phyloP scores from a whole-genome alignment of 768 basidiomycete genomes.

The Russula ochroleuca region DNA sequence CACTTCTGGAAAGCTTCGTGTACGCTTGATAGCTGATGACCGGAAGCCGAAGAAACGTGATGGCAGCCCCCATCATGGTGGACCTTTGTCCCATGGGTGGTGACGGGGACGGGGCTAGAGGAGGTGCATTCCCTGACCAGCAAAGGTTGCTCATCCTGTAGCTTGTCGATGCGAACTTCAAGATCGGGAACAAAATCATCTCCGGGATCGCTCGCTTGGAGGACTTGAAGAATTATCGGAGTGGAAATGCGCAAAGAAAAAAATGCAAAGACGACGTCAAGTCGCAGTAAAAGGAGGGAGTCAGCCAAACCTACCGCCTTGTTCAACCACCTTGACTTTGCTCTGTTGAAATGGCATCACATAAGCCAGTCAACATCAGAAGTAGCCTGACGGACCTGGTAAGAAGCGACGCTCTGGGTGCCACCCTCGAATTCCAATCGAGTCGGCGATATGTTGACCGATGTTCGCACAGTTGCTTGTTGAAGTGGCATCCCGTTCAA shows the following conservation, averaged over 20 bases:
- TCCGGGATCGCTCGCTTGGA: conserved; percentile 26
- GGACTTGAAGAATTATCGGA: conserved; percentile 15
- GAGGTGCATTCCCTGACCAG: conserved; percentile 20
- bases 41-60: conserved; percentile 18
- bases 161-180: conserved; percentile 9
- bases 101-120: not conserved
- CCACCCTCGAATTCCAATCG: conserved; percentile 23
- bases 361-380: conserved; percentile 15
- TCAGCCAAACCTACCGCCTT: conserved; percentile 16
- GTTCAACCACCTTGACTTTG: conserved; percentile 24
- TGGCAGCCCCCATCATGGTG: not conserved
- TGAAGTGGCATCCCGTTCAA: conserved; percentile 15
- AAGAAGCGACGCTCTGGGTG: conserved; percentile 15
- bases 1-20: conserved; percentile 12
- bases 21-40: conserved; percentile 21
- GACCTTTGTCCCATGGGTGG: conserved; percentile 8
- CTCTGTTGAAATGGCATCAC: conserved; percentile 13
- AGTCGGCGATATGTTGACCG: conserved; percentile 20
- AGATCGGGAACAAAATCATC: conserved; percentile 24
- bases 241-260: not conserved
- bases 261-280: conserved; percentile 19
- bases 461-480: conserved; percentile 16
- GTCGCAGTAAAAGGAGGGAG: conserved; percentile 10
- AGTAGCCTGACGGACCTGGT: conserved; percentile 22
- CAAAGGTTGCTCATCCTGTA: conserved; percentile 17